Conservation (phyloP, 768 basidiomycete genomes). For the Kwoniella shandongensis region DNA sequence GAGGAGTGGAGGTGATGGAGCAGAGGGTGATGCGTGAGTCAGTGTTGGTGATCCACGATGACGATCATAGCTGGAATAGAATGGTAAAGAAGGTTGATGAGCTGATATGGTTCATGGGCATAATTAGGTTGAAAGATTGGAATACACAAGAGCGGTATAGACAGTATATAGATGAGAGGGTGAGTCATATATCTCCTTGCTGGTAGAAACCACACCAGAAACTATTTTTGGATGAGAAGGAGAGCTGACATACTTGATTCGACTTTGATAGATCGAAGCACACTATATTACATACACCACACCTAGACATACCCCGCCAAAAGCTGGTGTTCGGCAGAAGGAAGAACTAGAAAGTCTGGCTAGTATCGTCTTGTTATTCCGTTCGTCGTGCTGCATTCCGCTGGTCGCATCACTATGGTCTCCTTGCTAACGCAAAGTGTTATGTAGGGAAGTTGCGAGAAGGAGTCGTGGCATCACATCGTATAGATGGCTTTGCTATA, state of each 20-base stretch:
- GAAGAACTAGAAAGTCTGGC: constrained; percentile 45
- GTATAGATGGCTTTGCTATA: constrained; percentile 48
- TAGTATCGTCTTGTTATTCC: constrained; percentile 47
- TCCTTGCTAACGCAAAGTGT: not conserved
- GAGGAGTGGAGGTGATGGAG: constrained; percentile 49
- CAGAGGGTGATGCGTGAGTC: constrained; percentile 52
- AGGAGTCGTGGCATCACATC: constrained; percentile 46
- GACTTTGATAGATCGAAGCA: constrained; percentile 36
- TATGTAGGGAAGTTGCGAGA: constrained; percentile 49
- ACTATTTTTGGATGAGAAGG: too few species aligned
- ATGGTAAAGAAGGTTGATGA: not conserved
- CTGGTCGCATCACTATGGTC: not conserved
- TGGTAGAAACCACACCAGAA: too few species aligned
- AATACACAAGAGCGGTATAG: constrained; percentile 42
- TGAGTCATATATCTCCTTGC: constrained; percentile 14
- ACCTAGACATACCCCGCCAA: constrained; percentile 24
- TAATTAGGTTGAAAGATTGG: constrained; percentile 45
- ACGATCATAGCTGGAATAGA: not conserved
- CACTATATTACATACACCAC: constrained; percentile 34
- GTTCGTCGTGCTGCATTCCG: constrained; percentile 18
- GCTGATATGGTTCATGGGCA: too few species aligned
- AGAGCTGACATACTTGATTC: too few species aligned
- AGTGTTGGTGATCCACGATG: not conserved
- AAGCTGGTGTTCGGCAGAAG: constrained; percentile 3
- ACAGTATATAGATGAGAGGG: constrained; percentile 45